Evolutionary conservation across 164 flowering plant genomes (phyloP).

Genomic region (Kingdonia uniflora): DNA sequence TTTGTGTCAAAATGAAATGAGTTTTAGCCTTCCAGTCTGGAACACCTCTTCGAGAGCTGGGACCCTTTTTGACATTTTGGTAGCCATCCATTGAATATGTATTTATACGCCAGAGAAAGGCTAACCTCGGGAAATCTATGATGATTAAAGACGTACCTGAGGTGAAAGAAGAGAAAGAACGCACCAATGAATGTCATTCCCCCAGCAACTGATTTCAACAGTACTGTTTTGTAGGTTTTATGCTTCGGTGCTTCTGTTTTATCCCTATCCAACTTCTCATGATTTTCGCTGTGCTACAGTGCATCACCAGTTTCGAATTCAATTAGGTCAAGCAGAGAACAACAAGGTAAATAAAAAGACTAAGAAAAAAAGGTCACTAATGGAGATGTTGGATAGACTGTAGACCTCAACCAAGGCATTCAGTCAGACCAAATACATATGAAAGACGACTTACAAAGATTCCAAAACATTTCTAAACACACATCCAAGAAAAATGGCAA

Average conservation of each 20-base stretch:
- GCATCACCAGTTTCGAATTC: neutral
- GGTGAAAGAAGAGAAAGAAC: slow-evolving; percentile 23
- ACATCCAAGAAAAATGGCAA: no score
- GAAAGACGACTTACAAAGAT: neutral
- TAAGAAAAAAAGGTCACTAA: neutral
- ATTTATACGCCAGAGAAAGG: neutral
- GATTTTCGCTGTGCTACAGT: slow-evolving; percentile 11
- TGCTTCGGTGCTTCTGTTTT: neutral
- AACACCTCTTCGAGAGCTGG: no score
- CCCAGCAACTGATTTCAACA: slow-evolving; percentile 30
- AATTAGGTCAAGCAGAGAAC: neutral
- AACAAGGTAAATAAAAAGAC: neutral
- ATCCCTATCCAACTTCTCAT: slow-evolving; percentile 8
- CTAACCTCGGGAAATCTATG: neutral
- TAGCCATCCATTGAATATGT: no score
- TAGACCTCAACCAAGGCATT: neutral
- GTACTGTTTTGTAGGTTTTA: slow-evolving; percentile 12
- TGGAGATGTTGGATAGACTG: neutral
- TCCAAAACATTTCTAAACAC: no score
- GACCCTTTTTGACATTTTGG: no score
- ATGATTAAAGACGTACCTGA: slow-evolving; percentile 26
- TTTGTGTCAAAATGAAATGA: no score
- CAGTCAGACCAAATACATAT: neutral
- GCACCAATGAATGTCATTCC: slow-evolving; percentile 38
- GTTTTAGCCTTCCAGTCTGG: no score